These are phyloP conservation scores for Malassezia cuniculi DNA, from an alignment of 1,284 basidiomycete genomes.

Conservation along the genomic window DNA sequence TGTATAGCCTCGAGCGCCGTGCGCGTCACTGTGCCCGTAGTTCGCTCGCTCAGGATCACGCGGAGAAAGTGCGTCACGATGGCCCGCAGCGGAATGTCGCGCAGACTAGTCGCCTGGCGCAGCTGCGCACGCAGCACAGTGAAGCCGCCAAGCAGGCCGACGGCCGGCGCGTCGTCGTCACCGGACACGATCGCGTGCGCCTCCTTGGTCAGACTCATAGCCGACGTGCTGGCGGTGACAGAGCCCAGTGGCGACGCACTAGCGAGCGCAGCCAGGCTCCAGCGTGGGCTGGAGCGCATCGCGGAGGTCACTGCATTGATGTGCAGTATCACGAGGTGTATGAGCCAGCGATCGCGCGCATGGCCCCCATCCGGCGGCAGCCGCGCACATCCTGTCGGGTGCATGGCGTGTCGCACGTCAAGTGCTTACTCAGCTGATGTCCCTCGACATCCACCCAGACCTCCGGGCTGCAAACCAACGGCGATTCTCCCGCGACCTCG, in stretches of 20 bases:
- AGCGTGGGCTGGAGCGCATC: constrained; percentile 63
- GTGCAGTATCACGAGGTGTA: constrained; percentile 71
- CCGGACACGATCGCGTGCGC: constrained; percentile 12
- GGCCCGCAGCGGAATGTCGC: constrained; percentile 24
- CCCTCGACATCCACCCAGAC: not conserved
- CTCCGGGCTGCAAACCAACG: constrained; percentile 19
- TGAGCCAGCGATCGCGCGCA: not conserved
- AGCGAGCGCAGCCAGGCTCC: constrained; percentile 20
- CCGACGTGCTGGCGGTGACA: constrained; percentile 9
- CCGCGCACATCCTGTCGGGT: too few relatives aligned
- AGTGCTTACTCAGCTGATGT: not conserved
- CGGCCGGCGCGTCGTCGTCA: too few relatives aligned
- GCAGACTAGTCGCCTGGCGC: constrained; percentile 15
- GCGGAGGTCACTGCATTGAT: constrained; percentile 79
- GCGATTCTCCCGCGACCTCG: constrained; percentile 31
- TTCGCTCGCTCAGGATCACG: constrained; percentile 78
- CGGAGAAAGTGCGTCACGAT: constrained; percentile 58
- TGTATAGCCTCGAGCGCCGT: constrained; percentile 76
- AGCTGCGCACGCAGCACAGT: constrained; percentile 68
- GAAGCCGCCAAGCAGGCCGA: constrained; percentile 67
- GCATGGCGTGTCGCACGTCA: not conserved
- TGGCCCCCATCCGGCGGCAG: not conserved
- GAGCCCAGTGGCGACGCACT: constrained; percentile 19
- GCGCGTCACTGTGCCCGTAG: constrained; percentile 86
- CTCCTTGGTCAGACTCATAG: constrained; percentile 11